Percentiles rank a stretch among this genome's conserved stretches.
Conservation (phyloP, 2,329 filamentous ascomycete genomes). For the Paraphaeosphaeria sporulosa region DNA sequence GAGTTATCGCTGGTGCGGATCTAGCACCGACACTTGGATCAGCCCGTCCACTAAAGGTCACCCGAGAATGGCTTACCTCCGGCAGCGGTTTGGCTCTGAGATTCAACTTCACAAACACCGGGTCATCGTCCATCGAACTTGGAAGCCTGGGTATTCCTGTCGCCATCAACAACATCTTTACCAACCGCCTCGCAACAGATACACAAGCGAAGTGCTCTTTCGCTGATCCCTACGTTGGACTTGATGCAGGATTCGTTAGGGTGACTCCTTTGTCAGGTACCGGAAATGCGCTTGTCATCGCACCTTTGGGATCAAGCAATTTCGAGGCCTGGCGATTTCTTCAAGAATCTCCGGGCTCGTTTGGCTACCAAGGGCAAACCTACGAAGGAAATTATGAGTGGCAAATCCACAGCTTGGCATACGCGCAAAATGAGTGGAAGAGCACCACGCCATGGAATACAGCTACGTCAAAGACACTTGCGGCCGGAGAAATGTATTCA, state of each 20-base stretch:
- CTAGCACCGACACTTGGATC: constrained; percentile 53
- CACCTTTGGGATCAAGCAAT: constrained; percentile 59
- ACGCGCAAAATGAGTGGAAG: constrained; percentile 65
- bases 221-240: constrained; percentile 67
- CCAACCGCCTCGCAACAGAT: constrained; percentile 56
- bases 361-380: constrained; percentile 57
- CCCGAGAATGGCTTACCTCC: constrained; percentile 60
- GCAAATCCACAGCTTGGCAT: constrained; percentile 63
- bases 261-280: constrained; percentile 61
- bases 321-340: constrained; percentile 66
- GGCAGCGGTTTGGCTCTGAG: constrained; percentile 60
- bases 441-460: constrained; percentile 62
- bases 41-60: constrained; percentile 54
- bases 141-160: constrained; percentile 66
- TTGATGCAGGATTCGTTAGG: constrained; percentile 65
- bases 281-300: constrained; percentile 63
- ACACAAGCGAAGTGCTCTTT: constrained; percentile 62
- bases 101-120: constrained; percentile 61
- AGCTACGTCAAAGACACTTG: constrained; percentile 57
- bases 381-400: constrained; percentile 70
- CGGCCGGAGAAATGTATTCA: constrained; percentile 55
- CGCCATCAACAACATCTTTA: constrained; percentile 71
- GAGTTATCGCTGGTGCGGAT: constrained; percentile 51
- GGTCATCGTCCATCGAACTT: constrained; percentile 55
- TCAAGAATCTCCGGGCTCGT: constrained; percentile 47